Base-by-base conservation (phyloP, 2,329 filamentous ascomycete species). In the Aspergillus sp. region DNA sequence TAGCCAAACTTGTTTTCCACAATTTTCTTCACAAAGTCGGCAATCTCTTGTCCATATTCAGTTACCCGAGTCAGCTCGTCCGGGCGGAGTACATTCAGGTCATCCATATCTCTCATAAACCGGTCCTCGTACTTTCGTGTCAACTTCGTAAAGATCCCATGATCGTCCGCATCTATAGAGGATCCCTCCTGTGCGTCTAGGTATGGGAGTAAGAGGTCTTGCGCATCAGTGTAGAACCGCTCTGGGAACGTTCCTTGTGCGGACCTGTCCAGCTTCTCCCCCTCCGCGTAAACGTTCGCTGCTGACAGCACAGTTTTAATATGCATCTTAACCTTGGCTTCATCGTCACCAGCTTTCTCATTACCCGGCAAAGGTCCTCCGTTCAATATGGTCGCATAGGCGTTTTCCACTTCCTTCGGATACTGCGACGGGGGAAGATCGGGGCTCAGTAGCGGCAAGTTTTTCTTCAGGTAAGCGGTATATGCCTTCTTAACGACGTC, bases 261-360 rank as follows among this genome's bases (percentile, higher is more conserved):
- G 47, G 61, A 57, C 51, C 67, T 56, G 50, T 61, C 56, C 54
- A 57, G 54, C 12, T 57, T 56, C 48, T 72, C 65, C 9, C 71
- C 72, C 49, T 72, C 67, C 45, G 69, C 65, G 54, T 87, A 72
- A 2, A 81, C 82, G 55, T 79, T 77, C 11, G 82, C 80, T 17
- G 85, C 84, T 2, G 80, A 77, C 13, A 78, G 71, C 2, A 80
- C 80, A 0, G 85, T 88, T 61, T 85, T 87, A 60, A 96, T 83
- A 68, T 96, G 90, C 91, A 96, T 96, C 76, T 93, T 96, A 64
- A 91, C 77, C 78, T 96, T 96, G 13, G 91, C 90, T 71, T 96
- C 90, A 55, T 87, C 86, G 67, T 96, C 91, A 6, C 88, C 85
- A 0, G 89, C 81, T 49, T 79, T 79, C 24, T 75, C 75, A 43